Percentiles rank a stretch among this genome's conserved stretches.
Conservation (phyloP, 2,329 filamentous ascomycete species). For the Colletotrichum noveboracense region DNA sequence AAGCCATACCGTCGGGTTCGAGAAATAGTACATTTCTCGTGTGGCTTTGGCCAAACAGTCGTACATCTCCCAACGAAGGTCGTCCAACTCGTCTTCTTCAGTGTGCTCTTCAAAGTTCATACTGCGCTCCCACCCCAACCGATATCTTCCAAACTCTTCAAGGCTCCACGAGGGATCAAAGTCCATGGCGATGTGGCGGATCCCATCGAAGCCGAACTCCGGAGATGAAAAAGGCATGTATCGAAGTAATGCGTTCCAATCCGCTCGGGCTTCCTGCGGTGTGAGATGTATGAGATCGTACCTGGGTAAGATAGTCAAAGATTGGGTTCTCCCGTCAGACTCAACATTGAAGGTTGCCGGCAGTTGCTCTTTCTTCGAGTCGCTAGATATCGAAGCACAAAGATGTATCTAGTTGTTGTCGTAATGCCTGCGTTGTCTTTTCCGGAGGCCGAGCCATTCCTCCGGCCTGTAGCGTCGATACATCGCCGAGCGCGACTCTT, state of each 20-base stretch:
- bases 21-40: rapidly evolving
- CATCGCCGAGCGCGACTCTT: neutral
- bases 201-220: neutral
- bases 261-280: rapidly evolving
- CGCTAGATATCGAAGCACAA: rapidly evolving
- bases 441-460: neutral
- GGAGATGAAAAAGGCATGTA: neutral
- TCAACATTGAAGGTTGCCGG: neutral
- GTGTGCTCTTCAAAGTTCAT: too few species aligned
- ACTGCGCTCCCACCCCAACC: neutral
- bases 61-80: neutral
- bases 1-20: neutral
- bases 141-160: neutral
- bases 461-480: neutral
- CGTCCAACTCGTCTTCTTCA: neutral
- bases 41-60: neutral
- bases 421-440: neutral
- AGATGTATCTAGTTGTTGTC: rapidly evolving
- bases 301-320: neutral
- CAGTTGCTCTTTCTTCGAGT: neutral
- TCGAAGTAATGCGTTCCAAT: rapidly evolving
- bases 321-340: neutral
- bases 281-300: neutral
- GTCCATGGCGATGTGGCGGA: neutral
- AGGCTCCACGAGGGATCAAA: neutral